Conservation (phyloP, 140 eudicot species). For the Oenanthe javanica region DNA sequence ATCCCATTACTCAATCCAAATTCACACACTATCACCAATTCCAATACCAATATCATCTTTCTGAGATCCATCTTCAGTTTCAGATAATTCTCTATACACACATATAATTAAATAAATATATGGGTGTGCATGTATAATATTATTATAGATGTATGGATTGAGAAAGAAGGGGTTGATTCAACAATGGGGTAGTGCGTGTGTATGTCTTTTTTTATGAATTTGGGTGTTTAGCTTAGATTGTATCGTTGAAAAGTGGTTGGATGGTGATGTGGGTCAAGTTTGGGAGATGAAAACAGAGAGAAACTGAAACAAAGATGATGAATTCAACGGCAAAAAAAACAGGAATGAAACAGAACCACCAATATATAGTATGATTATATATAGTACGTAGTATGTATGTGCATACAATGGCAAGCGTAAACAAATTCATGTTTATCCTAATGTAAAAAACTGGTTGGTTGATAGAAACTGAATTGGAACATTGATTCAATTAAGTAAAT, state of each 20-base stretch:
- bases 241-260: too few species aligned
- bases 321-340: background rate
- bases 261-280: background rate
- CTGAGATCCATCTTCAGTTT: slow-evolving; percentile 4
- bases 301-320: background rate
- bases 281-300: background rate
- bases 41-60: slow-evolving; percentile 1
- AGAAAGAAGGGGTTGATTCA: background rate
- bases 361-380: too few species aligned
- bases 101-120: background rate
- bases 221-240: background rate
- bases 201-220: background rate
- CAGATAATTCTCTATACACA: background rate
- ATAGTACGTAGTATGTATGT: too few species aligned
- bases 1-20: slow-evolving; percentile 26
- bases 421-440: background rate
- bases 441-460: background rate
- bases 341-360: background rate
- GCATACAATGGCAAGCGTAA: too few species aligned
- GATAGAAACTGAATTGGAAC: too few species aligned
- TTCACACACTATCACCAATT: slow-evolving; percentile 6
- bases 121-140: background rate
- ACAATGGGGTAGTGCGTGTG: background rate
- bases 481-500: too few species aligned
- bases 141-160: background rate